Base-by-base conservation (phyloP, 169 alveolate genomes). In the Plasmodium malariae region DNA sequence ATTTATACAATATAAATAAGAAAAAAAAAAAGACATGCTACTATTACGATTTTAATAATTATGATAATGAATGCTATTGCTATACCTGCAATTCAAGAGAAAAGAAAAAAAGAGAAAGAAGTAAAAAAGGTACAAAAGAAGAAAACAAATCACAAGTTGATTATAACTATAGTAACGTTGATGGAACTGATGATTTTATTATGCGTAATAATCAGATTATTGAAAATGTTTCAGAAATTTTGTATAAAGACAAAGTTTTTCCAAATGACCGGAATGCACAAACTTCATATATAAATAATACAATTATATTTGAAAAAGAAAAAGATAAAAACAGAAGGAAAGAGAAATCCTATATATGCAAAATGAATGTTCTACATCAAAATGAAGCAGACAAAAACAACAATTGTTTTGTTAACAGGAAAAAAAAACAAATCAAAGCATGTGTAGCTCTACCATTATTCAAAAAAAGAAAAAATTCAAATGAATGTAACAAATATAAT, bases 11-110 rank as follows among this genome's bases (percentile, higher is more conserved):
- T 7, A 11, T 24, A 14, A 21, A 57, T 32, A 1, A 12, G 17
- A 30, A 74, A 60, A 74, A 74, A 60, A 21, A 54, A 0, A 21
- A 36, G 45, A 26, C 19, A 45, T 34, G 60, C 32, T 62, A 28
- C 32, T 34, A 74, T 32, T 62, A 28, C 32, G 43, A 74, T 62
- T 59, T 60, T 55, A 26, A 28, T 17, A 74, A 74, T 65, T 74
- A 74, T 49, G 88, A 74, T 49, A 74, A 74, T 49, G 88, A 74
- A 45, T 74, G 88, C 17, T 74, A 74, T 36, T 74, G 88, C 28
- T 74, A 40, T 34, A 5, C 14, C 3, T 74, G 76, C 43, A 9
- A 14, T 2, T 26, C 60, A 26, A 32, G 43, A 9, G 51, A 43
- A 43, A 54, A 74, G 21, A 45, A 51, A 54, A 34, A 51, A 74